These are phyloP conservation scores for Calonectria fujianensis DNA, from an alignment of 2,329 filamentous ascomycete species.

Conservation along the genomic window DNA sequence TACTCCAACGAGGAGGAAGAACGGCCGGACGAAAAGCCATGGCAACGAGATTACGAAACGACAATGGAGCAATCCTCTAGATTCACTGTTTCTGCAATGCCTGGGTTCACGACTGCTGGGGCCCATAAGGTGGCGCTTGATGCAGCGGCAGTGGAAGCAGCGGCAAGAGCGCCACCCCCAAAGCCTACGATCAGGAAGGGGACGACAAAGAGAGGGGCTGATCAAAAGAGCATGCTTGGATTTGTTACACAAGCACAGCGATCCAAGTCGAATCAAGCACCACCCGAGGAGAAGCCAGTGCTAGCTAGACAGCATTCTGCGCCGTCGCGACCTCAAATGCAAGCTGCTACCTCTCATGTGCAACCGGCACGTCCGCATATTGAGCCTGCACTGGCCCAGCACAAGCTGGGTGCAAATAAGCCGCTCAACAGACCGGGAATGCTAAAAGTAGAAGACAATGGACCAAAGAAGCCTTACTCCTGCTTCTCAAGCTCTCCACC, in stretches of 20 bases:
- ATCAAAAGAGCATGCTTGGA: slow-evolving; percentile 65
- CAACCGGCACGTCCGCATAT: slow-evolving; percentile 50
- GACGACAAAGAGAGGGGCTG: slow-evolving; percentile 58
- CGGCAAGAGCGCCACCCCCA: slow-evolving; percentile 42
- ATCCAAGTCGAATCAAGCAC: slow-evolving; percentile 41
- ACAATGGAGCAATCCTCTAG: slow-evolving; percentile 76
- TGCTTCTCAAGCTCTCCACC: slow-evolving; percentile 76
- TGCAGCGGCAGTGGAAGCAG: slow-evolving; percentile 46
- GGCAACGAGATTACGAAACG: slow-evolving; percentile 70
- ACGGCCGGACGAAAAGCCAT: slow-evolving; percentile 56
- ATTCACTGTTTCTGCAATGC: slow-evolving; percentile 75
- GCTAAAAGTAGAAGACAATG: slow-evolving; percentile 50
- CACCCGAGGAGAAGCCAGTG: slow-evolving; percentile 42
- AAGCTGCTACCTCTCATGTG: slow-evolving; percentile 16
- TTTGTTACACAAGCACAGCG: slow-evolving; percentile 60
- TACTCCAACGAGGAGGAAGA: slow-evolving; percentile 44
- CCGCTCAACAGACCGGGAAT: slow-evolving; percentile 60
- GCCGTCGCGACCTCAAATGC: slow-evolving; percentile 47
- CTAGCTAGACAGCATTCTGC: slow-evolving; percentile 55
- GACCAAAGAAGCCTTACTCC: slow-evolving; percentile 68
- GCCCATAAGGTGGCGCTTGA: slow-evolving; percentile 68
- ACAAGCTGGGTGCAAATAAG: slow-evolving; percentile 65
- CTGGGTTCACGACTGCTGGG: slow-evolving; percentile 78
- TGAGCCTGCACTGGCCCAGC: slow-evolving; percentile 58
- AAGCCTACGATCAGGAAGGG: slow-evolving; percentile 51